A percentile compares a stretch with the other conserved stretches of the same genome.
Evolutionary conservation across 2,329 filamentous ascomycete species (phyloP).

Genomic region (Fragosphaeria purpurea): DNA sequence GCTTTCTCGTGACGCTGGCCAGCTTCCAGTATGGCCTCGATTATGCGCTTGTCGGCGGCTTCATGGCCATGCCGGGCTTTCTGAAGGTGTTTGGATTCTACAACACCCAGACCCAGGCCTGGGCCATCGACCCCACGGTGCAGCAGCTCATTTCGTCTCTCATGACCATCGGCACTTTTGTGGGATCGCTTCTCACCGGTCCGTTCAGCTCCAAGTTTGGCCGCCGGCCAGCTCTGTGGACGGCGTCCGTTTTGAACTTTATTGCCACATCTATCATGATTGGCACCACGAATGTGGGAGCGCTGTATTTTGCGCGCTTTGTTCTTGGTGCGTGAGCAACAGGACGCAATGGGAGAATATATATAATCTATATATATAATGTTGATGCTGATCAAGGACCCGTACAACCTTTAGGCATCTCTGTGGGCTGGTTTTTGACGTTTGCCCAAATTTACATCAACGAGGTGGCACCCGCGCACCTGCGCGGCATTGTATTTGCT

Average conservation of each 20-base stretch:
- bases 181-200: conserved; percentile 21
- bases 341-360: no score
- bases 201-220: conserved; percentile 20
- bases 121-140: conserved; percentile 24
- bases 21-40: conserved; percentile 26
- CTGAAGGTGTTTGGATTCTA: conserved; percentile 25
- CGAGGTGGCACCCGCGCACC: conserved; percentile 25
- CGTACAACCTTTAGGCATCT: conserved; percentile 17
- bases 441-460: conserved; percentile 28
- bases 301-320: conserved; percentile 22
- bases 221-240: conserved; percentile 19
- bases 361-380: no score
- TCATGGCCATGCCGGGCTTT: conserved; percentile 26
- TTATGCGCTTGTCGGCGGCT: conserved; percentile 24
- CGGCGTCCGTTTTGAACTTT: conserved; percentile 19
- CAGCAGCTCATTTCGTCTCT: conserved; percentile 26
- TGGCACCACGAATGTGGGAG: conserved; percentile 19
- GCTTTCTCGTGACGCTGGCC: conserved; percentile 20
- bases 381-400: no score
- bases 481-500: conserved; percentile 23
- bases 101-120: conserved; percentile 14
- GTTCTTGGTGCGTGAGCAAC: conserved; percentile 5
- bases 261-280: conserved; percentile 21
- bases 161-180: conserved; percentile 25
- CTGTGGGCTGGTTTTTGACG: conserved; percentile 26